Percentiles rank a stretch among this genome's conserved stretches.
Evolutionary conservation across 768 basidiomycete genomes (phyloP).

Genomic region (Boletus pseudopeckii): DNA sequence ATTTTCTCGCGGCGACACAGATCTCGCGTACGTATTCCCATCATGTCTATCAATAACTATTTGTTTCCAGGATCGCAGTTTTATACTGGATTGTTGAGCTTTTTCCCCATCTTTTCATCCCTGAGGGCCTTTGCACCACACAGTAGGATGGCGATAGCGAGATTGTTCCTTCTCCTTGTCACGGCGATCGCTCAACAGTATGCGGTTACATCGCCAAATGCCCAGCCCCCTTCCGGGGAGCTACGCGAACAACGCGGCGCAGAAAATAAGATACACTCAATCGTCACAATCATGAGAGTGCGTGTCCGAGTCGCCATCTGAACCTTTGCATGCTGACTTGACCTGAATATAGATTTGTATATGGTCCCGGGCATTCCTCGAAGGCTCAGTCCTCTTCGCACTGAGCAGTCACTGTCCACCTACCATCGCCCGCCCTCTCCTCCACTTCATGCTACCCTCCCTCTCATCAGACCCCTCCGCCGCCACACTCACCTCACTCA

Average conservation of each 20-base stretch:
- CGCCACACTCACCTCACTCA: background rate
- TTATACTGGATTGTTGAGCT: background rate
- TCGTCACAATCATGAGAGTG: background rate
- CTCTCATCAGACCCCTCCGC: background rate
- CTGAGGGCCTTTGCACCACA: background rate
- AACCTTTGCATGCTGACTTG: no score
- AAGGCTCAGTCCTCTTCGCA: constrained; percentile 1
- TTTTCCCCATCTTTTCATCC: background rate
- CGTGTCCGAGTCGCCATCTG: background rate
- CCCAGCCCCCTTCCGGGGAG: constrained; percentile 6
- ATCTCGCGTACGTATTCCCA: background rate
- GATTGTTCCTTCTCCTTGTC: constrained; percentile 3
- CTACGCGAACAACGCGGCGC: constrained; percentile 6
- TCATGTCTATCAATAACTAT: no score
- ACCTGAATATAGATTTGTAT: background rate
- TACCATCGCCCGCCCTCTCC: background rate
- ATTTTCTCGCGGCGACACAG: background rate
- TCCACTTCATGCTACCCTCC: background rate
- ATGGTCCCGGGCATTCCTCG: constrained; percentile 7
- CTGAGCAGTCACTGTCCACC: background rate
- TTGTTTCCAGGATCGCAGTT: background rate
- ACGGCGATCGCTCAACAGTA: background rate
- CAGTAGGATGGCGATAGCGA: background rate
- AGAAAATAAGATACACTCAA: background rate
- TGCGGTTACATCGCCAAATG: constrained; percentile 14